Evolutionary conservation across 140 eudicot species (phyloP), one percentile per base, ranked within the genome.

Genomic region (Flaveria floridana): DNA sequence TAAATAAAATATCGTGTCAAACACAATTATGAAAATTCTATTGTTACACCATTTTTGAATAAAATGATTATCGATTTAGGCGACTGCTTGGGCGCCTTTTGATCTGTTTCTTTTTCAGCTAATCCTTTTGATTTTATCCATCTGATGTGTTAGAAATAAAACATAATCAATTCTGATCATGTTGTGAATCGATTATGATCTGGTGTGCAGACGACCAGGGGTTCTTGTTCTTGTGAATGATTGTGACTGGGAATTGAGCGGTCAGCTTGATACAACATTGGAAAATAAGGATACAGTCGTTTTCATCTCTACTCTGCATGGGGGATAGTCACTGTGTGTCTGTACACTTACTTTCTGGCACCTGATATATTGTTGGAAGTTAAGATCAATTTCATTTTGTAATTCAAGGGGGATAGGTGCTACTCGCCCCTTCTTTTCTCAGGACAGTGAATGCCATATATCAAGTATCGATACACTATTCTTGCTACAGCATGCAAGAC

Each of bases 161-260:
- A 1, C 19, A 11, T 59, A 59, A 21, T 23, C 16, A 25, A 58
- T 4, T 9, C 10, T 1, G 65, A 58, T 4, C 75, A n/a, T 57
- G 39, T 3, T 11, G 25, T 55, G 72, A 52, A 50, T 51, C 67
- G 63, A 18, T 39, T 74, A 2, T 65, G 61, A 6, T 61, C 6
- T 34, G 19, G 15, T 76, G 62, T 78, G 84, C 91, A 93, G 97
- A 91, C 88, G 96, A 66, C 98, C 97, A 0, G 98, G 98, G 73
- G 98, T 93, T 73, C 88, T 93, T 25, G 98, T 93, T 78, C 98
- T 93, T 26, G 90, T 93, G 70, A 93, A 93, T 34, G 97, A 93
- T 63, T 90, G 97, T 20, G 99, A 90, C 69, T 93, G 99, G 99
- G 99, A 93, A 79, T 82, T 90, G 70, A 93, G 91, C 6, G 97